Conservation (phyloP, 805 yeast species). For the Teunomyces kruisii region DNA sequence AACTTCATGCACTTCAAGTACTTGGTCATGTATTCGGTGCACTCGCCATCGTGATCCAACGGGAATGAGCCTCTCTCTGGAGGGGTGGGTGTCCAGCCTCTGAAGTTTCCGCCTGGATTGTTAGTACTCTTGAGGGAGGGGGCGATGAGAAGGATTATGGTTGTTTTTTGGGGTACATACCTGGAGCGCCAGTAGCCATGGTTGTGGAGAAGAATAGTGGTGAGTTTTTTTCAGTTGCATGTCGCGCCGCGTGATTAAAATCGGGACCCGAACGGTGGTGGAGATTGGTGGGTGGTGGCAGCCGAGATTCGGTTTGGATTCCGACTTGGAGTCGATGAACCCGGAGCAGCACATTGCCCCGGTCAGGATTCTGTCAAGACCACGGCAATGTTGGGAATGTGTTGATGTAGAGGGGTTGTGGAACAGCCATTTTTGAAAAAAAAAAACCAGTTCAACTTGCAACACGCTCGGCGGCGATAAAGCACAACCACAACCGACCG, state of each 20-base stretch:
- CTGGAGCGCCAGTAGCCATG: constrained; percentile 43
- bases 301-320: too few relatives aligned
- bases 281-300: not conserved
- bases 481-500: too few relatives aligned
- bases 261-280: not conserved
- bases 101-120: constrained; percentile 15
- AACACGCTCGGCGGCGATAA: too few relatives aligned
- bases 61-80: constrained; percentile 98
- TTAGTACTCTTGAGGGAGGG: constrained; percentile 1
- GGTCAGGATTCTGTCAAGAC: not conserved
- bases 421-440: too few relatives aligned
- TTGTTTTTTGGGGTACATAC: constrained; percentile 16
- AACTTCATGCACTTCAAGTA: constrained; percentile 78
- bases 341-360: not conserved
- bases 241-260: too few relatives aligned
- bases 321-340: too few relatives aligned
- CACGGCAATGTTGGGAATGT: not conserved
- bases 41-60: constrained; percentile 83
- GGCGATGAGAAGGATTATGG: too few relatives aligned
- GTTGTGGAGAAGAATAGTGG: not conserved
- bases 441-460: too few relatives aligned
- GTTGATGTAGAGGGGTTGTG: not conserved
- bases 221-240: constrained; percentile 1
- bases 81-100: constrained; percentile 72
- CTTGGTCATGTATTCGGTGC: constrained; percentile 69